Percentiles rank a stretch among this genome's conserved stretches.
These are phyloP conservation scores for Apophysomyces ossiformis DNA, from an alignment of 371 early-diverging fungal genomes.

Conservation along the genomic window DNA sequence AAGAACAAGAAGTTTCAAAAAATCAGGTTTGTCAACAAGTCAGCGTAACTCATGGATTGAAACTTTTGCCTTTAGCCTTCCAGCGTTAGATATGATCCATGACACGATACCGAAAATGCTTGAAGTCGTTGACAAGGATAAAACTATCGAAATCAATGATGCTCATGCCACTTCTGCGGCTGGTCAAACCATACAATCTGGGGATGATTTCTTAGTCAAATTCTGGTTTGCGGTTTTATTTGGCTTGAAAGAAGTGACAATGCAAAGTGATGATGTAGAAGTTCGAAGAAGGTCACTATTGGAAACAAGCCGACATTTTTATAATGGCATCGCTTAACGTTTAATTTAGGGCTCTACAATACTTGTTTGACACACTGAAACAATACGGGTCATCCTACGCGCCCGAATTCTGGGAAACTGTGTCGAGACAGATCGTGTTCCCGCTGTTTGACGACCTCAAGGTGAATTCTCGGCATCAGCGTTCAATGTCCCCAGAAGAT, in stretches of 20 bases:
- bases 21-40: slow-evolving; percentile 33
- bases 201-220: slow-evolving; percentile 52
- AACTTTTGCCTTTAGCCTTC: slow-evolving; percentile 40
- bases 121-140: slow-evolving; percentile 45
- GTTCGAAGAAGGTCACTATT: slow-evolving; percentile 73
- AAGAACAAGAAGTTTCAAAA: slow-evolving; percentile 60
- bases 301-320: neutral
- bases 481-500: slow-evolving; percentile 52
- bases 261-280: slow-evolving; percentile 88
- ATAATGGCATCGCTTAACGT: neutral
- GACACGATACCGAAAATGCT: slow-evolving; percentile 55
- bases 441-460: slow-evolving; percentile 88
- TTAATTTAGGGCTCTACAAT: slow-evolving; percentile 65
- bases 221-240: slow-evolving; percentile 88
- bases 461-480: slow-evolving; percentile 28
- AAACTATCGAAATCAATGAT: slow-evolving; percentile 45
- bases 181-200: slow-evolving; percentile 36
- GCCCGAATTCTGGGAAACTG: slow-evolving; percentile 81
- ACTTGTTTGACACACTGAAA: slow-evolving; percentile 83
- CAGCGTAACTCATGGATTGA: no score
- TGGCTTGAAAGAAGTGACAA: slow-evolving; percentile 85
- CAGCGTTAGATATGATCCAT: slow-evolving; percentile 58
- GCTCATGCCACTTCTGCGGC: slow-evolving; percentile 27
- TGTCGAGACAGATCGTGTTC: slow-evolving; percentile 85
- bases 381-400: slow-evolving; percentile 70